Evolutionary conservation across 202 grass and related monocot genomes (phyloP).

Genomic region (Hordeum pubiflorum): DNA sequence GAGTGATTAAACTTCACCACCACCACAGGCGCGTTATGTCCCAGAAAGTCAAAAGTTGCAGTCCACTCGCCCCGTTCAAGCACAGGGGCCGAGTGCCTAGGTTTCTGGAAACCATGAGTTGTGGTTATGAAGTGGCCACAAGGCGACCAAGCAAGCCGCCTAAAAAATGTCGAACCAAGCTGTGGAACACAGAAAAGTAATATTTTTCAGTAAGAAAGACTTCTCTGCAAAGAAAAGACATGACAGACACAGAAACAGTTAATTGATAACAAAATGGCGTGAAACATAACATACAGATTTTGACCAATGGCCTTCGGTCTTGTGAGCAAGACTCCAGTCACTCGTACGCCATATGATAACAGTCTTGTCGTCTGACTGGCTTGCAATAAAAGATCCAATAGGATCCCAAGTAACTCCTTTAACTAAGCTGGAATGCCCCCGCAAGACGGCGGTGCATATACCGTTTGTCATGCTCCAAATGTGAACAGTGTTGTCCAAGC

Average conservation of each 20-base stretch:
- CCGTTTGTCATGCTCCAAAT: slow-evolving; percentile 90
- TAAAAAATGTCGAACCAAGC: slow-evolving; percentile 99
- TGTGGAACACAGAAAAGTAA: slow-evolving; percentile 31
- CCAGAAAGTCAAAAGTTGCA: slow-evolving; percentile 97
- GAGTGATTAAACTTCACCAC: slow-evolving; percentile 97
- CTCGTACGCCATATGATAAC: slow-evolving; percentile 97
- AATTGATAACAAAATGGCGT: slow-evolving; percentile 14
- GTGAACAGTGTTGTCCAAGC: slow-evolving; percentile 93
- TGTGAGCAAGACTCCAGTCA: slow-evolving; percentile 94
- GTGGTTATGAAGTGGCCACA: slow-evolving; percentile 99
- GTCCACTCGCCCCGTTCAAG: slow-evolving; percentile 93
- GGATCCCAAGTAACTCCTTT: slow-evolving; percentile 99
- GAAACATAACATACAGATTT: slow-evolving; percentile 72
- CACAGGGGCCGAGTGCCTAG: slow-evolving; percentile 93
- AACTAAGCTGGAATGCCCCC: slow-evolving; percentile 91
- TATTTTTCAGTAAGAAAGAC: slow-evolving; percentile 20
- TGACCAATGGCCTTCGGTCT: slow-evolving; percentile 90
- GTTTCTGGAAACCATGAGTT: slow-evolving; percentile 98
- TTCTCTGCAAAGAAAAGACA: slow-evolving; percentile 9
- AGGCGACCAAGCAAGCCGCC: slow-evolving; percentile 86
- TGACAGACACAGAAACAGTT: neutral
- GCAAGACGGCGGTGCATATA: slow-evolving; percentile 84
- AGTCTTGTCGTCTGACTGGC: slow-evolving; percentile 92
- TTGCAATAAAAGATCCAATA: slow-evolving; percentile 95
- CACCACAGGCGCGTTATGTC: slow-evolving; percentile 85